phyloP scores from a whole-genome alignment of 2,329 filamentous ascomycete genomes.

The Lecanicillium sp. region DNA sequence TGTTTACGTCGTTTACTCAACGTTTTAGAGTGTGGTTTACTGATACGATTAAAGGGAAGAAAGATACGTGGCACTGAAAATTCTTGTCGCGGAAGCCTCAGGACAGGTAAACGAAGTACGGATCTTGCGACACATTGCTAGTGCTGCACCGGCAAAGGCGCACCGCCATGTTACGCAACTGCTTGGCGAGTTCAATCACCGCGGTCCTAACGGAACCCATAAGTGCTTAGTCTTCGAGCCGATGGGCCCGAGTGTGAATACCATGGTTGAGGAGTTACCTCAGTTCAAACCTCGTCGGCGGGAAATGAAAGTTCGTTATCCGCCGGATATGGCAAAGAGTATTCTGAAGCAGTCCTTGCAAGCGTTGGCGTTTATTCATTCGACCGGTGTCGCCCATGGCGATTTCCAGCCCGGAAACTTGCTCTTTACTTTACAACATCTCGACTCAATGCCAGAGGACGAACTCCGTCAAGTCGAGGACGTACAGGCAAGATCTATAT shows the following conservation, averaged over 20 bases:
- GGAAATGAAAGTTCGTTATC: conserved; percentile 29
- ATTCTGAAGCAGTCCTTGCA: conserved; percentile 34
- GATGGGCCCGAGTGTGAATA: conserved; percentile 32
- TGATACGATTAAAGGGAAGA: conserved; percentile 16
- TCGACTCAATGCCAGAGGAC: conserved; percentile 22
- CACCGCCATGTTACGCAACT: conserved; percentile 26
- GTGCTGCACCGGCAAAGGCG: conserved; percentile 18
- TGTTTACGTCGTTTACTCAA: conserved; percentile 1
- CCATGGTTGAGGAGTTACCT: conserved; percentile 29
- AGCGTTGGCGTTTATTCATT: conserved; percentile 33
- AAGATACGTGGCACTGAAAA: conserved; percentile 25
- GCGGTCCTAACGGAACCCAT: conserved; percentile 28
- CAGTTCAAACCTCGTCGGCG: conserved; percentile 24
- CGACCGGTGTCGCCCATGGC: conserved; percentile 33
- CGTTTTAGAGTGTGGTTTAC: background rate
- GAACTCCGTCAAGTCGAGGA: conserved; percentile 22
- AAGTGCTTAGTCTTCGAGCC: conserved; percentile 26
- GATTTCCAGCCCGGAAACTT: conserved; percentile 34
- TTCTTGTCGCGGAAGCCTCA: conserved; percentile 17
- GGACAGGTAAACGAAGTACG: conserved; percentile 16
- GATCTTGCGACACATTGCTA: conserved; percentile 18
- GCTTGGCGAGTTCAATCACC: conserved; percentile 24
- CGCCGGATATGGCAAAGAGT: conserved; percentile 33
- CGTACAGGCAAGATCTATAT: conserved; percentile 18
- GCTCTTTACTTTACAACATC: conserved; percentile 27